phyloP scores from a whole-genome alignment of 2,329 filamentous ascomycete genomes.

The Gaeumannomyces sp. region DNA sequence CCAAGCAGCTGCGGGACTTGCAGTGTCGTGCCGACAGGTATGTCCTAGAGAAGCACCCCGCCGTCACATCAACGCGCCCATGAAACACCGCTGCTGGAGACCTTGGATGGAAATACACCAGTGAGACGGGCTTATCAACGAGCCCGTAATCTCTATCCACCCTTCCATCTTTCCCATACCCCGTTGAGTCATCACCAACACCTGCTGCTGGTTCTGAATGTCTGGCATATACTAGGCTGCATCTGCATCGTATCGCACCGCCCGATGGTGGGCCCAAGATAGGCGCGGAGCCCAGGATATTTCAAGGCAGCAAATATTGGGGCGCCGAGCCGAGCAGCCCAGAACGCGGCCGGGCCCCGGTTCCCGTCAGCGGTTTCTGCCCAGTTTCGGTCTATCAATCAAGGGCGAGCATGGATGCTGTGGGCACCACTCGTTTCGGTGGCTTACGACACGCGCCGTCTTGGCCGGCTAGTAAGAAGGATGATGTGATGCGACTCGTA shows the following conservation, averaged over 20 bases:
- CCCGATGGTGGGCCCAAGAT: too few species aligned
- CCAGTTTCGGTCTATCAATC: too few species aligned
- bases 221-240: not conserved
- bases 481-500: not conserved
- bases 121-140: not conserved
- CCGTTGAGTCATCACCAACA: not conserved
- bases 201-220: too few species aligned
- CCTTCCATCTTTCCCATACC: too few species aligned
- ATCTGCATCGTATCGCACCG: not conserved
- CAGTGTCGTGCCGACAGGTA: too few species aligned
- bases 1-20: too few species aligned
- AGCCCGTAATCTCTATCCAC: too few species aligned
- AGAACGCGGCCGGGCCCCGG: not conserved
- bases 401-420: not conserved
- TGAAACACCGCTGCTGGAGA: too few species aligned
- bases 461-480: not conserved
- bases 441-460: not conserved
- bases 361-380: not conserved
- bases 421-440: not conserved
- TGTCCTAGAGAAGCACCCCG: too few species aligned
- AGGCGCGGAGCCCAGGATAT: not conserved
- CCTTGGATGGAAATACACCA: not conserved
- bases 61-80: too few species aligned
- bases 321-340: not conserved
- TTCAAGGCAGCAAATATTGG: not conserved